Evolutionary conservation across 805 yeast species (phyloP).

Genomic region (Candida takata): DNA sequence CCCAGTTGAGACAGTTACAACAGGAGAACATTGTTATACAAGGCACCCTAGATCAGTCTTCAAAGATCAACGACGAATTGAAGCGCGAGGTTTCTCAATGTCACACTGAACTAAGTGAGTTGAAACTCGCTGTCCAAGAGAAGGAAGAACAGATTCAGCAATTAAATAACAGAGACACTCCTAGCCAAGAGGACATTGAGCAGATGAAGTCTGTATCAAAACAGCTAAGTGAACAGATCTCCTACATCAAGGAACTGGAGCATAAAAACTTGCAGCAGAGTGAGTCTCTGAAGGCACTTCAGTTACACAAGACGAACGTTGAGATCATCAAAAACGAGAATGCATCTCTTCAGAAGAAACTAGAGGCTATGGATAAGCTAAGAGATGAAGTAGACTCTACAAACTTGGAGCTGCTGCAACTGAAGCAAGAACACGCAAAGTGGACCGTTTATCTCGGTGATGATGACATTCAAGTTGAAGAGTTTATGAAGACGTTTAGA

Average conservation of each 20-base stretch:
- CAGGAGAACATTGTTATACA: slow-evolving; percentile 1
- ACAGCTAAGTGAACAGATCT: slow-evolving; percentile 35
- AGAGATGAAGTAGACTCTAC: slow-evolving; percentile 40
- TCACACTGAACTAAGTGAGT: slow-evolving; percentile 1
- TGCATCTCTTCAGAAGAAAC: slow-evolving; percentile 31
- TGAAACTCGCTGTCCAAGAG: neutral
- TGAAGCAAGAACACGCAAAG: slow-evolving; percentile 40
- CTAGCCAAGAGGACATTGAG: neutral
- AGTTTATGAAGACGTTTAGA: slow-evolving; percentile 33
- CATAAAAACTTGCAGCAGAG: slow-evolving; percentile 45
- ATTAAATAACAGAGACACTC: slow-evolving; percentile 10
- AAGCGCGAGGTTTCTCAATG: slow-evolving; percentile 4
- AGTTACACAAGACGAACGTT: slow-evolving; percentile 36
- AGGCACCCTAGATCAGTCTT: slow-evolving; percentile 3
- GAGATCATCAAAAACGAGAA: slow-evolving; percentile 56
- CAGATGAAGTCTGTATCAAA: neutral
- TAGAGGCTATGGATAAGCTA: slow-evolving; percentile 32
- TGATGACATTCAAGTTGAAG: slow-evolving; percentile 25
- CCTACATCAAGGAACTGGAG: slow-evolving; percentile 41
- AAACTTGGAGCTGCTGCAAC: slow-evolving; percentile 41
- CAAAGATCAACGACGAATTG: slow-evolving; percentile 5
- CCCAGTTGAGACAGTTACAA: neutral
- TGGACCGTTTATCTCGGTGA: slow-evolving; percentile 37
- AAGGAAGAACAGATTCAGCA: slow-evolving; percentile 24
- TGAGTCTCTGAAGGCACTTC: slow-evolving; percentile 42